These are phyloP conservation scores for Miamiensis avidus DNA, from an alignment of 169 alveolate species.

Conservation along the genomic window DNA sequence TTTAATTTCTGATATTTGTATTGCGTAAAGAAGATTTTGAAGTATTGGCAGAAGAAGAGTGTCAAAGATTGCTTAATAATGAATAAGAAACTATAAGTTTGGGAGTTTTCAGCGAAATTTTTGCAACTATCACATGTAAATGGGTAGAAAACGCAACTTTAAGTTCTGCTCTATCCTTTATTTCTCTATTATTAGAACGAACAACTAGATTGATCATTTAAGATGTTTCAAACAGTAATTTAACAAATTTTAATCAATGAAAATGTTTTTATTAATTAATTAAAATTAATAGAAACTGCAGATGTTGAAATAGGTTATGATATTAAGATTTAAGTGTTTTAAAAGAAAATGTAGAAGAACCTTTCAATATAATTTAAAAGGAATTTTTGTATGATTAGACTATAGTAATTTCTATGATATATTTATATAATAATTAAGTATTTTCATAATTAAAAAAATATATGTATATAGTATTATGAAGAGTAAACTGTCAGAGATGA, in stretches of 20 bases:
- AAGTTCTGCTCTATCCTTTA: background rate
- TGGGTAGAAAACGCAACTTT: background rate
- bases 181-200: background rate
- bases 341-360: conserved; percentile 15
- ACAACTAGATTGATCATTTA: background rate
- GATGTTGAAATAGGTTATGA: background rate
- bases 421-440: too few relatives aligned
- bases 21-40: background rate
- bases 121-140: background rate
- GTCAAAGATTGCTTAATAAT: background rate
- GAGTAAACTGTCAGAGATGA: background rate
- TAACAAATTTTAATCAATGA: background rate
- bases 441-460: too few relatives aligned
- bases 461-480: background rate
- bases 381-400: background rate
- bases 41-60: background rate
- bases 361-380: conserved; percentile 4
- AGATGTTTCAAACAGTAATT: background rate
- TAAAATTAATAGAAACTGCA: background rate
- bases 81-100: too few relatives aligned
- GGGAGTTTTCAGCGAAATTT: background rate
- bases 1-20: background rate
- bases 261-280: background rate
- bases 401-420: background rate
- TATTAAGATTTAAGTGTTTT: conserved; percentile 2